Conservation (phyloP, 2,329 filamentous ascomycete species). For the Fusarium clavum region DNA sequence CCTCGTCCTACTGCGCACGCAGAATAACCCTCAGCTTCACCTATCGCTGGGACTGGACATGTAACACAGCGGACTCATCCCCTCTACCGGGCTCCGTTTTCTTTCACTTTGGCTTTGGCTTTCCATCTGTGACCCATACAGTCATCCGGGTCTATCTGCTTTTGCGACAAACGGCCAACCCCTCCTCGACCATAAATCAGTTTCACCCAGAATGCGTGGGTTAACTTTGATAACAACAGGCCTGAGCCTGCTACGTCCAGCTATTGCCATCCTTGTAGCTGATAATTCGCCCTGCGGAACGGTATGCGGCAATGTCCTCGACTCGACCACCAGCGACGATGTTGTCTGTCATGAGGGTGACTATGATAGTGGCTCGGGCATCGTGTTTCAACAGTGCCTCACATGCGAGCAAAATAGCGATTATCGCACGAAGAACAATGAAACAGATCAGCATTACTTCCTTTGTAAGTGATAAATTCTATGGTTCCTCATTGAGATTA, state of each 20-base stretch:
- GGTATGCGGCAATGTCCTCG: no score
- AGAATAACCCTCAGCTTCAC: slow-evolving; percentile 9
- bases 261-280: slow-evolving; percentile 50
- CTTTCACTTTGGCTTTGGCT: not conserved
- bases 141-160: not conserved
- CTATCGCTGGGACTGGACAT: slow-evolving; percentile 27
- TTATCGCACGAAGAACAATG: no score
- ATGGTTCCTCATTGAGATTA: no score
- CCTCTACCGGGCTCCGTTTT: slow-evolving; percentile 1
- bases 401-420: no score
- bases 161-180: not conserved
- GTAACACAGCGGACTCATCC: slow-evolving; percentile 27
- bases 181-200: not conserved
- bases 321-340: no score
- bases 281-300: no score
- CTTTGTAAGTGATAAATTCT: no score
- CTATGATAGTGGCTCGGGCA: no score
- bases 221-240: slow-evolving; percentile 29
- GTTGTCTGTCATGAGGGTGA: no score
- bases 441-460: no score
- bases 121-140: not conserved
- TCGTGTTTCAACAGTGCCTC: no score
- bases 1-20: slow-evolving; percentile 6
- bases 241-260: slow-evolving; percentile 33
- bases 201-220: not conserved